Conservation (phyloP, 495 filamentous ascomycete species). For the Penicillium turbatum region DNA sequence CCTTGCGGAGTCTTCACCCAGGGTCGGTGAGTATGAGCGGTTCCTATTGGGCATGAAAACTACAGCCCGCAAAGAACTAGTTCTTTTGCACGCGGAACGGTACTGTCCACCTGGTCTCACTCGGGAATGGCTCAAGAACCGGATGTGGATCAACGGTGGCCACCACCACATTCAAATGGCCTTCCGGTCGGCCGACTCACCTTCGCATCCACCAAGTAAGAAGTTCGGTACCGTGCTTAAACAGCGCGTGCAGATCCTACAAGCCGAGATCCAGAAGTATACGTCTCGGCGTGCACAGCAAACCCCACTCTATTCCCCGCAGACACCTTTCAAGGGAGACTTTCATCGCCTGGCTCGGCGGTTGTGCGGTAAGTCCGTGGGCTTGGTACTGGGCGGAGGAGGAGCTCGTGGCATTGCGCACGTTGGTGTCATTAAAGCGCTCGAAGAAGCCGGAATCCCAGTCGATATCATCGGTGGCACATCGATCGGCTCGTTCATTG, state of each 20-base stretch:
- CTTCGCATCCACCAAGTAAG: conserved; percentile 70
- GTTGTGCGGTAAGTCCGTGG: conserved; percentile 90
- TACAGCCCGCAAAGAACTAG: conserved; percentile 88
- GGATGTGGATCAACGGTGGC: conserved; percentile 97
- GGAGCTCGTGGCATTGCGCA: conserved; percentile 89
- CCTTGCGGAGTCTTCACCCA: conserved; percentile 81
- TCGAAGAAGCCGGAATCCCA: conserved; percentile 94
- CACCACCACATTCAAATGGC: conserved; percentile 98
- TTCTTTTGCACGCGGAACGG: conserved; percentile 87
- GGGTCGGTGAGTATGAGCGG: conserved; percentile 91
- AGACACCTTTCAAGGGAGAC: conserved; percentile 91
- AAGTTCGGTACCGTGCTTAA: conserved; percentile 83
- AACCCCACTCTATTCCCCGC: conserved; percentile 82
- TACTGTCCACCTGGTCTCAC: conserved; percentile 83
- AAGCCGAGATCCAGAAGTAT: conserved; percentile 97
- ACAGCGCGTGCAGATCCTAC: conserved; percentile 87
- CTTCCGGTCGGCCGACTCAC: conserved; percentile 71
- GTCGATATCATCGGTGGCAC: conserved; percentile 96
- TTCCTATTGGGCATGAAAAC: conserved; percentile 97
- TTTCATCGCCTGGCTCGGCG: conserved; percentile 90
- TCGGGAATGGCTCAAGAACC: conserved; percentile 84
- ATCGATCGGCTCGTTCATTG: conserved; percentile 97
- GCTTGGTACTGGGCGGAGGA: conserved; percentile 88
- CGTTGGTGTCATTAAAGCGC: conserved; percentile 86
- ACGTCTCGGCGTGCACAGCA: conserved; percentile 82